Percentiles rank a stretch among this genome's conserved stretches.
Evolutionary conservation across 2,329 filamentous ascomycete species (phyloP).

Genomic region (Hymenoscyphus repandus): DNA sequence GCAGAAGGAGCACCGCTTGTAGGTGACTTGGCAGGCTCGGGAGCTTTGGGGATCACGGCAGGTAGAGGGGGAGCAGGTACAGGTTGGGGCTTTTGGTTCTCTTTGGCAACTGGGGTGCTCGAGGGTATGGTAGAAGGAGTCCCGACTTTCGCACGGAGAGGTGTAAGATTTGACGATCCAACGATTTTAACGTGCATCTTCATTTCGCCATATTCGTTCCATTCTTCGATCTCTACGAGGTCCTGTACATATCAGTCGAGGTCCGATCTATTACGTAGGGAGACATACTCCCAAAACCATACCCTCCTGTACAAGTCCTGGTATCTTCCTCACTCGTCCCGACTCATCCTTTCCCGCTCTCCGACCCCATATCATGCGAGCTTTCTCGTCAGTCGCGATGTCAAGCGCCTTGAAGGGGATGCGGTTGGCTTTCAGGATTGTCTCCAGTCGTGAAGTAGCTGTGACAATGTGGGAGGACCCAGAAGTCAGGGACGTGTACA

Average conservation of each 20-base stretch:
- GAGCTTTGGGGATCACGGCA: slow-evolving; percentile 13
- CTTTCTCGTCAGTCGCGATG: slow-evolving; percentile 82
- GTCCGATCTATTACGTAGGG: not conserved
- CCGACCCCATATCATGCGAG: slow-evolving; percentile 82
- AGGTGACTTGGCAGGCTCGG: slow-evolving; percentile 12
- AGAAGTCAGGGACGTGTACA: slow-evolving; percentile 93
- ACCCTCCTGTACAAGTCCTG: slow-evolving; percentile 82
- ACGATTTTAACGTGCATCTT: slow-evolving; percentile 74
- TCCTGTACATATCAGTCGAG: slow-evolving; percentile 52
- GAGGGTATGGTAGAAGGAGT: slow-evolving; percentile 28
- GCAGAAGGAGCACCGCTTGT: slow-evolving; percentile 21
- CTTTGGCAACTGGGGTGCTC: slow-evolving; percentile 21
- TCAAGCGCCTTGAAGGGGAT: slow-evolving; percentile 92
- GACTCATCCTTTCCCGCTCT: slow-evolving; percentile 66
- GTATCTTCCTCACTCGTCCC: slow-evolving; percentile 69
- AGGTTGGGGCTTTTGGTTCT: slow-evolving; percentile 29
- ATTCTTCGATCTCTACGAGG: slow-evolving; percentile 90
- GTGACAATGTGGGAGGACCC: slow-evolving; percentile 96
- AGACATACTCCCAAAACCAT: slow-evolving; percentile 74
- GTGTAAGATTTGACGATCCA: slow-evolving; percentile 10
- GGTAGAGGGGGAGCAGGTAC: slow-evolving; percentile 14
- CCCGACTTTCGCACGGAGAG: slow-evolving; percentile 24
- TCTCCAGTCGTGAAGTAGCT: slow-evolving; percentile 90
- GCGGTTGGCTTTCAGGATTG: slow-evolving; percentile 89
- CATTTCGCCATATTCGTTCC: slow-evolving; percentile 98